Conservation (phyloP, 306 rosid species). For the Fagus sylvatica region DNA sequence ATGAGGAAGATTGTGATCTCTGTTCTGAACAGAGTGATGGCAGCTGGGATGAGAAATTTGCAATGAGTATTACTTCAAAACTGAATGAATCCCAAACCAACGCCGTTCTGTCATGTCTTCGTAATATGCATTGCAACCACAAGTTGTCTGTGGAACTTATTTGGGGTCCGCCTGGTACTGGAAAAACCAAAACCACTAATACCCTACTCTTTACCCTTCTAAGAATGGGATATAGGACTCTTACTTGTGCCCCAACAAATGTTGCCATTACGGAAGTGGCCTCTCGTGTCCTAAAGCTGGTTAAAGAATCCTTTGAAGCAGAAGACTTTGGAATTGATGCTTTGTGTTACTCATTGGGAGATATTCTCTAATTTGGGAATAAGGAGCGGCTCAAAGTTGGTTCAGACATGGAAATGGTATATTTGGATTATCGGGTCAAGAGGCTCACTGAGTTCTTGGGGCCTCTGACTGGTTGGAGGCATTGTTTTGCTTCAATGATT, state of each 20-base stretch:
- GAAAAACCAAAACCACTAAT: slow-evolving; percentile 64
- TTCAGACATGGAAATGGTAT: slow-evolving; percentile 45
- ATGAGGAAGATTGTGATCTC: slow-evolving; percentile 28
- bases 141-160: slow-evolving; percentile 53
- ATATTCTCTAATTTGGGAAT: slow-evolving; percentile 64
- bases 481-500: slow-evolving; percentile 51
- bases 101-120: slow-evolving; percentile 54
- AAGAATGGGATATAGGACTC: slow-evolving; percentile 49
- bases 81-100: slow-evolving; percentile 61
- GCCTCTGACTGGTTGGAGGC: slow-evolving; percentile 51
- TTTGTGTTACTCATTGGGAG: slow-evolving; percentile 49
- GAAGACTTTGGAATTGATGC: slow-evolving; percentile 1
- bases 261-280: slow-evolving; percentile 71
- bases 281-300: slow-evolving; percentile 49
- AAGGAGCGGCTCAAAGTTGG: slow-evolving; percentile 60
- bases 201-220: slow-evolving; percentile 46
- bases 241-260: slow-evolving; percentile 80
- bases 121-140: slow-evolving; percentile 28
- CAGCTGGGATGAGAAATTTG: slow-evolving; percentile 1
- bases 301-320: slow-evolving; percentile 24
- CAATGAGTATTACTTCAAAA: slow-evolving; percentile 16
- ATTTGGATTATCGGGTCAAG: slow-evolving; percentile 60
- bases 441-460: slow-evolving; percentile 45
- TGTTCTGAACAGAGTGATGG: slow-evolving; percentile 11
- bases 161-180: slow-evolving; percentile 92